Evolutionary conservation across 257 asterid species (phyloP), one percentile per base, ranked within the genome.

Genomic region (Primulina huaijiensis): DNA sequence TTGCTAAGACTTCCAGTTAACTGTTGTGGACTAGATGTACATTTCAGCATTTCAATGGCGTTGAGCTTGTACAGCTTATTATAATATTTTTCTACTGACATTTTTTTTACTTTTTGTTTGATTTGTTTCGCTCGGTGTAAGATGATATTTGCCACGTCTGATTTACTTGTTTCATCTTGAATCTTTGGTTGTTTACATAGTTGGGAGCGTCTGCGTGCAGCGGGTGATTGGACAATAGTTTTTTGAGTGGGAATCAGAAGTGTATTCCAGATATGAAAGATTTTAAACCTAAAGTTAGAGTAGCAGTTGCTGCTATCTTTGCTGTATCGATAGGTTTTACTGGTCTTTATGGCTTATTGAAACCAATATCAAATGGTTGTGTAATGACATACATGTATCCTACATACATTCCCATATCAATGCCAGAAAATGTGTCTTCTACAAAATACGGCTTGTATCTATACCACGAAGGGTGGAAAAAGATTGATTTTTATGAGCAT

Each of bases 331-430:
- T 88, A n/a, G 86, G 86, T 70, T 77, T 94, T 58, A 75, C 82
- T 2, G 96, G 89, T 67, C 76, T 89, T 50, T 86, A 70, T 72
- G 75, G 83, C 70, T 80, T 94, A 75, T 68, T 88, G 79, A 82
- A 72, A 67, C 99, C 99, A 9, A 79, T 84, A 68, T 81, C 90
- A 27, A 94, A 88, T 76, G 97, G 97, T n/a, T 94, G 97, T 76
- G 78, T 74, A 69, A 91, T 94, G 97, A 91, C 99, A n/a, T 94
- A 94, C 62, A 94, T 94, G 99, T 94, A 90, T 75, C 99, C 99
- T 30, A 94, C 89, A 0, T 94, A 94, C 77, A 91, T 94, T 73
- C 99, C 99, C 33, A 68, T 94, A 27, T 70, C 96, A 62, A 66
- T 81, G 9, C 90, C 89, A 0, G 57, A 72, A 74, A 94, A 91